Evolutionary conservation across 176 grass and related monocot genomes (phyloP).

Genomic region (Ensete glaucum): DNA sequence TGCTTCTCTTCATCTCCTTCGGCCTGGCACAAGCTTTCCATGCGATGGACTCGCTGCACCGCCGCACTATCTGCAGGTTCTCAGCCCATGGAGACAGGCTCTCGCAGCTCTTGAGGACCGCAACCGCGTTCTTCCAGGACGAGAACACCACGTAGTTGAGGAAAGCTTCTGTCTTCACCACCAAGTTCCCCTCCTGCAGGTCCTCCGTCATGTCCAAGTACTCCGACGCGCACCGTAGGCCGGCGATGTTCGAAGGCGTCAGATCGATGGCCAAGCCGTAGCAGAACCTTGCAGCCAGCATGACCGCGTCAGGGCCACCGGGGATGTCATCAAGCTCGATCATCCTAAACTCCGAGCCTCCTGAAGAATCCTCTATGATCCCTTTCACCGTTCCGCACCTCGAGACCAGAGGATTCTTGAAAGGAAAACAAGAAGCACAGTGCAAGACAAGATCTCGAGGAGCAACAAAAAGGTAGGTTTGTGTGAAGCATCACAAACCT

Average conservation of each 20-base stretch:
- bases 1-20: conserved; percentile 23
- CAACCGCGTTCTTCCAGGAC: conserved; percentile 84
- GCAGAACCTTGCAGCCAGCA: conserved; percentile 86
- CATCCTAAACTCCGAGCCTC: conserved; percentile 26
- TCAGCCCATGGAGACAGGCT: conserved; percentile 82
- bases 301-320: conserved; percentile 57
- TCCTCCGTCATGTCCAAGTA: conserved; percentile 99
- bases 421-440: neutral
- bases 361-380: conserved; percentile 50
- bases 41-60: conserved; percentile 94
- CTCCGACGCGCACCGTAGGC: conserved; percentile 75
- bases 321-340: conserved; percentile 59
- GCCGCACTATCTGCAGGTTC: conserved; percentile 91
- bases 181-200: conserved; percentile 92
- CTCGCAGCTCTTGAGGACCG: conserved; percentile 87
- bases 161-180: conserved; percentile 97
- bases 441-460: neutral
- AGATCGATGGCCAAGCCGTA: conserved; percentile 94
- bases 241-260: conserved; percentile 76
- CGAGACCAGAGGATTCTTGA: conserved; percentile 81
- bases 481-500: conserved; percentile 29
- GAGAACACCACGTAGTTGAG: conserved; percentile 95
- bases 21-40: conserved; percentile 97
- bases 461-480: too few species aligned
- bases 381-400: conserved; percentile 78